Base-by-base conservation (phyloP, 2,329 filamentous ascomycete species). In the Tricladium varicosporioides region DNA sequence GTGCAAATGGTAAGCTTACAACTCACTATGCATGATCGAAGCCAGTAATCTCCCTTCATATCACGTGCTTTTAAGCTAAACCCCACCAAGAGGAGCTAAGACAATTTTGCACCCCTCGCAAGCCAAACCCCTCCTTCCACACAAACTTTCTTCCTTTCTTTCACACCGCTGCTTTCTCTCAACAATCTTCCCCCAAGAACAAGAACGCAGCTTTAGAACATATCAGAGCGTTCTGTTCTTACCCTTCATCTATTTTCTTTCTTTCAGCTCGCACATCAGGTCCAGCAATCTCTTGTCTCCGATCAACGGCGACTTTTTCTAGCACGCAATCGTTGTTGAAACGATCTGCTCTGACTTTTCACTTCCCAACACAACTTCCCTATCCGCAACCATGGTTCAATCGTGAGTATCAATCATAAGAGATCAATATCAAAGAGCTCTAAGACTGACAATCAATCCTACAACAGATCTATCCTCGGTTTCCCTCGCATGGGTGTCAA, bases 401-500 rank as follows among this genome's bases (percentile, higher is more conserved):
- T 83, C 80, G 80, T 82, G 74, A 72, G 80, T 76, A 48, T 43
- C 31, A 13, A 13, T 9, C 2, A 15, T 47, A 22, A 32, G 15
- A 57, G 44, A 48, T 46, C 33, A 15, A 42, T 49, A 7, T n/a
- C 22, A 18, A 14, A 53, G 44, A 45, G 33, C 32, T 53, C 33
- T 32, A 57, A 45, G 55, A 7, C 56, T 64, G 53, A 62, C 56
- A 14, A 27, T 46, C 18, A 42, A 48, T 57, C 14, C 54, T n/a
- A 36, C 18, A 18, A 60, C 51, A 71, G 69, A 65, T 66, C 94
- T 69, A 84, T 99, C 77, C 88, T 99, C 77, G 94, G 94, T 80
- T 99, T 99, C 86, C 94, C 94, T 77, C 93, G 94, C 75, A 97
- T 97, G 91, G 94, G 94, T 80, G 89, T 85, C 72, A 90, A 95